These are phyloP conservation scores for Pachysandra terminalis DNA, from an alignment of 164 flowering plant genomes.

Conservation along the genomic window DNA sequence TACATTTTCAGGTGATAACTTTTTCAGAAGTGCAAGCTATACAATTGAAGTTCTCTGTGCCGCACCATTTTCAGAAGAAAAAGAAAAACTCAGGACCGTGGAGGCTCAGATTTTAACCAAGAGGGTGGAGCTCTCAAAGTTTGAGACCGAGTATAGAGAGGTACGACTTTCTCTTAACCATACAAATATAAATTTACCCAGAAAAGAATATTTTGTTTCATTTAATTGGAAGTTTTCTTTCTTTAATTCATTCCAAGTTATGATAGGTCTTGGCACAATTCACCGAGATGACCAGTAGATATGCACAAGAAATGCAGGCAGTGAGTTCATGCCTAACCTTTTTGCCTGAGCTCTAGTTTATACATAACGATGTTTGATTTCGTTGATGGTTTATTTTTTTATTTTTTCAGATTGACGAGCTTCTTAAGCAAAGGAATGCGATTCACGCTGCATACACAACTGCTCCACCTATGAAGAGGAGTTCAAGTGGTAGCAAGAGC, in stretches of 20 bases:
- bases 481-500: conserved; percentile 57
- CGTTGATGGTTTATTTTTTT: background rate
- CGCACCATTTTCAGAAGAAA: conserved; percentile 69
- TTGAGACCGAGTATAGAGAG: conserved; percentile 92
- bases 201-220: background rate
- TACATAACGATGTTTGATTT: background rate
- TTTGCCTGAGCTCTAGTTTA: background rate
- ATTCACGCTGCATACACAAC: conserved; percentile 78
- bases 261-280: conserved; percentile 90
- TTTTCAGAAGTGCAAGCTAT: conserved; percentile 87
- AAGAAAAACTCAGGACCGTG: conserved; percentile 66
- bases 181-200: background rate
- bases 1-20: conserved; percentile 76
- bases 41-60: conserved; percentile 83
- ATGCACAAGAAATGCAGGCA: conserved; percentile 85
- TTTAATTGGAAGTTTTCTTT: background rate
- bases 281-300: conserved; percentile 92
- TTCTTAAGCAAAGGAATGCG: conserved; percentile 73
- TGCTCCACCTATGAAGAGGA: conserved; percentile 60
- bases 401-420: conserved; percentile 70
- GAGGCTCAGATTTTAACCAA: conserved; percentile 83
- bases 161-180: conserved; percentile 25
- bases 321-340: conserved; percentile 42
- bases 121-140: conserved; percentile 81
- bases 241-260: conserved; percentile 3